Percentiles rank a stretch among this genome's conserved stretches.
Evolutionary conservation across 495 filamentous ascomycete genomes (phyloP).

Genomic region (Clavariopsis aquatica): DNA sequence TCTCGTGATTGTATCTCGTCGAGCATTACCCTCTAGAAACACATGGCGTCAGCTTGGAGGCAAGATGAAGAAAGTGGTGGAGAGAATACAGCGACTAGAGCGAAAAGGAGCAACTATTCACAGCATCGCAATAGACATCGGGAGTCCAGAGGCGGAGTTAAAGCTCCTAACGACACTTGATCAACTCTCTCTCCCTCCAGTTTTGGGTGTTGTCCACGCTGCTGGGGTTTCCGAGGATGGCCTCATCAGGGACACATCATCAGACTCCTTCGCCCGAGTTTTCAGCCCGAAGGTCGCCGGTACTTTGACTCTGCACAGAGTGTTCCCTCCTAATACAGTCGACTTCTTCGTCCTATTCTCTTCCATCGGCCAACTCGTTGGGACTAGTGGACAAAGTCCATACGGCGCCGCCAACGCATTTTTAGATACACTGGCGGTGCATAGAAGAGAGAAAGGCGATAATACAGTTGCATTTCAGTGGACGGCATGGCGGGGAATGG

Average conservation of each 20-base stretch:
- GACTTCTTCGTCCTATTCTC: constrained; percentile 50
- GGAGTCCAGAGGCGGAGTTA: constrained; percentile 15
- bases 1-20: constrained; percentile 49
- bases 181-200: constrained; percentile 39
- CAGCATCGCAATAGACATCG: constrained; percentile 41
- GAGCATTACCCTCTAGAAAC: constrained; percentile 41
- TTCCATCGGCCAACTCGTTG: constrained; percentile 47
- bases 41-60: no score
- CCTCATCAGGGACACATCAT: constrained; percentile 44
- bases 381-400: constrained; percentile 44
- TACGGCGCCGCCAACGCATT: constrained; percentile 48
- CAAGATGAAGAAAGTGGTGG: no score
- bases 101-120: constrained; percentile 40
- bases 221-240: constrained; percentile 51
- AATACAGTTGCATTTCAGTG: constrained; percentile 49
- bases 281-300: constrained; percentile 51
- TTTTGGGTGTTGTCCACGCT: constrained; percentile 53
- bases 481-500: constrained; percentile 51
- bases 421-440: constrained; percentile 45
- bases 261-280: constrained; percentile 43
- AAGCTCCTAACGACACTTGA: constrained; percentile 37
- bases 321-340: constrained; percentile 40
- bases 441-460: constrained; percentile 44
- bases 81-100: constrained; percentile 35
- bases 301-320: constrained; percentile 45